These are phyloP conservation scores for Pythium sukuiense DNA, from an alignment of 352 stramenopile species.

Conservation along the genomic window DNA sequence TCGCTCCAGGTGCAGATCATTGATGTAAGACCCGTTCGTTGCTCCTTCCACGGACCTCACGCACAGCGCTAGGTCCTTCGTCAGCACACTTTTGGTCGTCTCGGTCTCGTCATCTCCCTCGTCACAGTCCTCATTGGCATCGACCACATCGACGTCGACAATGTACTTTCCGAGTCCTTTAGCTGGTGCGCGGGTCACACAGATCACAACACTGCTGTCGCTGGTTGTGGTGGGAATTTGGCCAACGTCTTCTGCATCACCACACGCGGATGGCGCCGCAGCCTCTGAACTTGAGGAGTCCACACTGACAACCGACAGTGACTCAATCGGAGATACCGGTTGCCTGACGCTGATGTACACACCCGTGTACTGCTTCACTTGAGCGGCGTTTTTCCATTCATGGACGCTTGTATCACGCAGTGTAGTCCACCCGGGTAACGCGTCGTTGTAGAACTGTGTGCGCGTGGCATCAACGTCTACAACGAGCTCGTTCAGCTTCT, in stretches of 20 bases:
- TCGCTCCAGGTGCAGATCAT: neutral
- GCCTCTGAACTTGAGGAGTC: neutral
- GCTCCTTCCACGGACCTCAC: neutral
- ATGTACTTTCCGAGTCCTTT: neutral
- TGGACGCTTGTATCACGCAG: neutral
- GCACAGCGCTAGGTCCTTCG: neutral
- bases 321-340: neutral
- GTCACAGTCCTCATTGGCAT: neutral
- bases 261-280: neutral
- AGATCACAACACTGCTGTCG: neutral
- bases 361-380: neutral
- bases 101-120: neutral
- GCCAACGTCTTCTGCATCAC: neutral
- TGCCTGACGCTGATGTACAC: neutral
- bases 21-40: neutral
- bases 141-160: neutral
- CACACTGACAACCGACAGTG: neutral
- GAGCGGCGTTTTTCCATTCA: neutral
- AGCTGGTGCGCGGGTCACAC: neutral
- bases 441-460: conserved; percentile 4
- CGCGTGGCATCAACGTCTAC: neutral
- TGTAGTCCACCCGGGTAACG: neutral
- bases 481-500: neutral
- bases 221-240: neutral
- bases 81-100: neutral